phyloP scores from a whole-genome alignment of 2,329 filamentous ascomycete genomes.

The Arthroderma uncinatum region DNA sequence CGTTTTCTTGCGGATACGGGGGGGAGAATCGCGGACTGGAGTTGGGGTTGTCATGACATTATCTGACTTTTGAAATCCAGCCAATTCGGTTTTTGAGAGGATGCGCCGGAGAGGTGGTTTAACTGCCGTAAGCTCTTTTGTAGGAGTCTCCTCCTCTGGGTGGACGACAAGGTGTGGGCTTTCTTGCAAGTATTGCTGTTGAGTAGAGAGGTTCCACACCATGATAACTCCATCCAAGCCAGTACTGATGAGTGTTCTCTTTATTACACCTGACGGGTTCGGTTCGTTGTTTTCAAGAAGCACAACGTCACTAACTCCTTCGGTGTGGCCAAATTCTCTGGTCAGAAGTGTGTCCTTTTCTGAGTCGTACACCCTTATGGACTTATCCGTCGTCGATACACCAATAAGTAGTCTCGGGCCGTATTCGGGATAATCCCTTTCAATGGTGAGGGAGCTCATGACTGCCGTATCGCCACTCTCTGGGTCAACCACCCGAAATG shows the following conservation, averaged over 20 bases:
- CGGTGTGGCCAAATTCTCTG: slow-evolving; percentile 89
- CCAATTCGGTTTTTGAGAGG: slow-evolving; percentile 74
- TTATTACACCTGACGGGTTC: slow-evolving; percentile 35
- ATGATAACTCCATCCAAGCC: slow-evolving; percentile 73
- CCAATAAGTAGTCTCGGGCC: slow-evolving; percentile 62
- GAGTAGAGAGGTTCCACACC: slow-evolving; percentile 50
- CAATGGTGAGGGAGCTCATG: slow-evolving; percentile 62
- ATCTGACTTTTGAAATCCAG: slow-evolving; percentile 56
- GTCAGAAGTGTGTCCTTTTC: slow-evolving; percentile 67
- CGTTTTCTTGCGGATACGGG: slow-evolving; percentile 43
- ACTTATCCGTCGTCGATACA: slow-evolving; percentile 93
- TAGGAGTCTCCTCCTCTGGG: slow-evolving; percentile 30
- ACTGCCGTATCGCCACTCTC: slow-evolving; percentile 71
- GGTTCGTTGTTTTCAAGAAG: slow-evolving; percentile 44
- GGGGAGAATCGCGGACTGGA: slow-evolving; percentile 39
- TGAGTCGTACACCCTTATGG: slow-evolving; percentile 76
- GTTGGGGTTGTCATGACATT: slow-evolving; percentile 34
- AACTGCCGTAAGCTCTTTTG: slow-evolving; percentile 42
- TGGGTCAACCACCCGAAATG: slow-evolving; percentile 74
- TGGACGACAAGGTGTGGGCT: slow-evolving; percentile 10
- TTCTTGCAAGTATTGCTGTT: slow-evolving; percentile 22
- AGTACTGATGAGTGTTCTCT: slow-evolving; percentile 53
- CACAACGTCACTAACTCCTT: slow-evolving; percentile 77
- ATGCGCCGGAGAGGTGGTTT: slow-evolving; percentile 73
- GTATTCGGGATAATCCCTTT: slow-evolving; percentile 42